Evolutionary conservation across 2,329 filamentous ascomycete genomes (phyloP), one percentile per base, ranked within the genome.

Genomic region (Ilyonectria destructans): DNA sequence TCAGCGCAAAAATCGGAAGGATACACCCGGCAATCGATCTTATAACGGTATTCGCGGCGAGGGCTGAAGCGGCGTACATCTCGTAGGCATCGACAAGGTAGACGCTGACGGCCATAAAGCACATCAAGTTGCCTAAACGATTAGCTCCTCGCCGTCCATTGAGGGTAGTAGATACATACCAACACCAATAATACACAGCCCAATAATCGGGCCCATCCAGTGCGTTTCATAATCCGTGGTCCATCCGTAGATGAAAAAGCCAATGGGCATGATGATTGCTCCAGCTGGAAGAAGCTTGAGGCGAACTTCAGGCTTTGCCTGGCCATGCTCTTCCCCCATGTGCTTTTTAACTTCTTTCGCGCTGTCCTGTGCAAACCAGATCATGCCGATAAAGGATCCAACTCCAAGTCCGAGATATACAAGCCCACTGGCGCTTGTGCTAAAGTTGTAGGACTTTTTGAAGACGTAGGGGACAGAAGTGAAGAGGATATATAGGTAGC

Each of bases 381-480:
- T 12, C 58, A 71, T 67, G 1, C 71, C 64, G 12, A 46, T 58
- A 17, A 60, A 59, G 26, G 59, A 64, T n/a, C 75, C 74, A 2
- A 74, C 23, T 0, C 74, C 72, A 1, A 74, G 55, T 0, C 72
- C 70, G 0, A 77, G 57, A 29, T 74, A 77, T 0, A 72, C 64
- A 9, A 77, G 66, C 0, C 75, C 75, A 0, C 71, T 69, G 2
- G 64, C 61, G n/a, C 70, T 69, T 0, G 71, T 65, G 1, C 49
- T 62, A 69, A 86, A 87, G 3, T 77, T 75, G 59, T 87, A 87
- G 1, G 72, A 68, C 0, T 77, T 69, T 57, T 79, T 67, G 61
- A 85, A 90, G 1, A 90, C 86, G 1, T 84, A 76, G 0, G 85
- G 82, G 65, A 89, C 86, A 2, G 87, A 88, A 1, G 87, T 87